Base-by-base conservation (phyloP, 768 basidiomycete species). In the Rubroboletus pulcherrimus region DNA sequence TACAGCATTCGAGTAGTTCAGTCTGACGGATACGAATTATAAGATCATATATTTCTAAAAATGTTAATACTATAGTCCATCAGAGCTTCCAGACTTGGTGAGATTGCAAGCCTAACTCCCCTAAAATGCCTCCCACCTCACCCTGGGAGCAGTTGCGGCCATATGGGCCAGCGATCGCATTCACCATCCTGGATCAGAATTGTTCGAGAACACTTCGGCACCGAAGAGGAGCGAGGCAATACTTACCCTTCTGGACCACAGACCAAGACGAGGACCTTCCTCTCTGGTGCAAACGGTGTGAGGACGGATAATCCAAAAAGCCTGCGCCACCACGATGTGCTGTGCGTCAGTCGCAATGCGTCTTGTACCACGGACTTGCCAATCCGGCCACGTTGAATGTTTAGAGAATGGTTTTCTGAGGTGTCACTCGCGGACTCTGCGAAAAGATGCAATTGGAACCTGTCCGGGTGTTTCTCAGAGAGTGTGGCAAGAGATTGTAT, bases 161-260 rank as follows among this genome's bases (percentile, higher is more conserved):
- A 56, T 81, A 86, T 8, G 89, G 87, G 4, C 91, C 91, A 56
- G 89, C 84, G 41, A 93, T 81, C 11, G 84, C 79, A 46, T 68
- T 73, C 47, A 92, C 77, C 91, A 93, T 91, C 46, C 91, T 93
- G 50, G 37, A 34, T 56, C 31, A 17, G 11, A 43, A 38, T 19
- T 6, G 37, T 34, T 37, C 33, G 56, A 56, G 45, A 49, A 37
- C 21, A 51, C 21, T 29, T 31, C 43, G 8, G 31, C 8, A 42
- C 4, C 11, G 17, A 38, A 10, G 43, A 21, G 10, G 40, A 59
- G 37, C 19, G 0, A 31, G 53, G 51, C 1, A 21, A 54, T 26
- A 70, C 86, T 64, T 69, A 92, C 91, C 78, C 78, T 57, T 92
- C 87, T n/a, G 91, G 92, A 29, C 91, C 91, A 70, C 89, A 93